phyloP scores from a whole-genome alignment of 2,329 filamentous ascomycete genomes.

The Talaromyces sp. region DNA sequence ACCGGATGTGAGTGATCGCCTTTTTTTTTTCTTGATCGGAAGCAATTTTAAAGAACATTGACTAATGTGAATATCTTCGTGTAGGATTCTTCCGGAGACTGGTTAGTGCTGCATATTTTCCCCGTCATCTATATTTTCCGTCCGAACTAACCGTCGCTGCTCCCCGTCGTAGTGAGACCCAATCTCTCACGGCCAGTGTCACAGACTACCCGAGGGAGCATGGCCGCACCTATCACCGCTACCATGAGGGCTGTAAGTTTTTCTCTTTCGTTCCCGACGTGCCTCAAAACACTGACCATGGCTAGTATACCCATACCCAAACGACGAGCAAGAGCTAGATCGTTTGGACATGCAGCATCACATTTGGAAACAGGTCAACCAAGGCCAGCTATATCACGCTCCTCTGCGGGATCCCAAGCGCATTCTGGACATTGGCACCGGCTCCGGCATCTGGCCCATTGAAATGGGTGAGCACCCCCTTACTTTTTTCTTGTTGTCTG shows the following conservation, averaged over 20 bases:
- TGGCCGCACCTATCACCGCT: constrained; percentile 41
- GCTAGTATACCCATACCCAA: constrained; percentile 43
- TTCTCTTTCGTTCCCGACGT: not conserved
- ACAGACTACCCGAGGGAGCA: constrained; percentile 40
- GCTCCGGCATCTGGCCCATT: constrained; percentile 64
- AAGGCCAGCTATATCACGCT: constrained; percentile 42
- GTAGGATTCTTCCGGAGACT: constrained; percentile 13
- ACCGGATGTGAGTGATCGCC: constrained; percentile 11
- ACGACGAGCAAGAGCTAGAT: constrained; percentile 52
- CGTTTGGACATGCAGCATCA: constrained; percentile 53
- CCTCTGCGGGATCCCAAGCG: constrained; percentile 42
- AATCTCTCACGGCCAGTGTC: constrained; percentile 39
- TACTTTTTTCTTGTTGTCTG: not conserved
- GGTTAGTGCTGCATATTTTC: constrained; percentile 6
- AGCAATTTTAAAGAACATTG: not conserved
- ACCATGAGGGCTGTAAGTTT: constrained; percentile 39
- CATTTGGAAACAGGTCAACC: constrained; percentile 46
- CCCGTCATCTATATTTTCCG: not conserved
- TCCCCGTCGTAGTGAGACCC: constrained; percentile 29
- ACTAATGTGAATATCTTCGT: not conserved
- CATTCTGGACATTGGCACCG: constrained; percentile 56
- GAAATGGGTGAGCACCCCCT: constrained; percentile 49
- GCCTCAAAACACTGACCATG: not conserved
- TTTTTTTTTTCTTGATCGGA: not conserved
- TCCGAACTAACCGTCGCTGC: not conserved